A percentile compares a stretch with the other conserved stretches of the same genome.
phyloP scores from a whole-genome alignment of 129 eudicot genomes.

The sunflower (Helianthus annuus) region DNA sequence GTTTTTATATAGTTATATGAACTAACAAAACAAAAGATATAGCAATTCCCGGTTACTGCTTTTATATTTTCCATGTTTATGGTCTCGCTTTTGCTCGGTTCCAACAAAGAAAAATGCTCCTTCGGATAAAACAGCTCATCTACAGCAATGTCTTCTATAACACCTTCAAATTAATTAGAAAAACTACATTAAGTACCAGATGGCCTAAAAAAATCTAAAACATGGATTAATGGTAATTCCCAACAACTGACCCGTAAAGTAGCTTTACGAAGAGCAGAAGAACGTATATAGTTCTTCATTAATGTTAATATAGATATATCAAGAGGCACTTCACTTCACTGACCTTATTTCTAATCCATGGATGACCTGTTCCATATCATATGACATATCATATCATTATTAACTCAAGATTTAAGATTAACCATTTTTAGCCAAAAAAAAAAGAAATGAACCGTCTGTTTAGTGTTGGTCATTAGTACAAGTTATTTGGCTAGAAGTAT shows the following conservation, averaged over 20 bases:
- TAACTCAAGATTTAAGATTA: neutral
- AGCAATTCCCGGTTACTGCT: constrained; percentile 36
- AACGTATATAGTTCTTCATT: too few species aligned
- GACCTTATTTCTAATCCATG: constrained; percentile 62
- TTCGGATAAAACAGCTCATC: constrained; percentile 46
- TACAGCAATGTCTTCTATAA: constrained; percentile 62
- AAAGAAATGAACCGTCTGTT: neutral
- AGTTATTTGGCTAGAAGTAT: too few species aligned
- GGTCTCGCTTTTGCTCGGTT: constrained; percentile 51
- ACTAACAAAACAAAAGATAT: too few species aligned
- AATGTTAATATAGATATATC: constrained; percentile 52
- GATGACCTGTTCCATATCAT: constrained; percentile 54
- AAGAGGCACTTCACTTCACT: constrained; percentile 65
- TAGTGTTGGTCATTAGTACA: too few species aligned
- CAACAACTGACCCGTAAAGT: too few species aligned
- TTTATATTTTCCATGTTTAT: constrained; percentile 80
- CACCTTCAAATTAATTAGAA: neutral
- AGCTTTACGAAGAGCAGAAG: too few species aligned
- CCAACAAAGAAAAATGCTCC: constrained; percentile 54
- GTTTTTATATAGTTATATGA: neutral
- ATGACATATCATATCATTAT: neutral
- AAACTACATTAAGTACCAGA: constrained; percentile 5
- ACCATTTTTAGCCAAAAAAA: neutral
- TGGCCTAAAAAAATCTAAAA: neutral
- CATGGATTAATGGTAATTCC: neutral